Evolutionary conservation across 306 rosid genomes (phyloP), one percentile per base, ranked within the genome.

Genomic region (Glycyrrhiza uralensis): DNA sequence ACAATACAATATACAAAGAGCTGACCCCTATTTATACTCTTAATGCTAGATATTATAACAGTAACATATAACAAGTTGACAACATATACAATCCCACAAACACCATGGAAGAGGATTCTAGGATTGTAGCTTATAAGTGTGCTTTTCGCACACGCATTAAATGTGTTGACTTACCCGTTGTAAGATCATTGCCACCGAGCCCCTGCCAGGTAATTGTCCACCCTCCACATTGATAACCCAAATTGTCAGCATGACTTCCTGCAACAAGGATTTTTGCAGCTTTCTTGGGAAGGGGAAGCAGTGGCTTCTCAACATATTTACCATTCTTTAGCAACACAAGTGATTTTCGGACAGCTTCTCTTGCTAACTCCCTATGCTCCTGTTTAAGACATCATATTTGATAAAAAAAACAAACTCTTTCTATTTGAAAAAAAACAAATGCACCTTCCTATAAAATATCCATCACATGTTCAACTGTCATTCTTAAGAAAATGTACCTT

Each of bases 171-270:
- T 57, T 85, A 91, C 98, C 98, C 1, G 18, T 19, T 29, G 97
- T 91, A 51, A 83, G 87, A 63, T 89, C 79, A 45, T 88, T 91
- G 77, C 91, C 96, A 35, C n/a, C 42, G 17, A 80, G 88, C 6
- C 99, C 99, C 79, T 91, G 97, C 99, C 99, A 94, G 17, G 90
- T 75, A 66, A 91, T 82, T n/a, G 99, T 91, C 97, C 99, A 94
- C 61, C 99, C 99, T 73, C 97, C 99, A 51, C 99, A 94, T 76
- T 94, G 99, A 69, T 82, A 49, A 66, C 97, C 99, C 72, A 94
- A 84, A 80, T 89, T 89, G 77, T 94, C 87, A 12, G 97, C 99
- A 41, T 94, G 96, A 71, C 85, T 87, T 76, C 99, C 97, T 0
- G 96, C 95, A 6, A 94, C 91, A 10, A 94, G 79, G 69, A 94